Conservation (phyloP, 192 early-diverging fungal species). For the Piromyces sp. region DNA sequence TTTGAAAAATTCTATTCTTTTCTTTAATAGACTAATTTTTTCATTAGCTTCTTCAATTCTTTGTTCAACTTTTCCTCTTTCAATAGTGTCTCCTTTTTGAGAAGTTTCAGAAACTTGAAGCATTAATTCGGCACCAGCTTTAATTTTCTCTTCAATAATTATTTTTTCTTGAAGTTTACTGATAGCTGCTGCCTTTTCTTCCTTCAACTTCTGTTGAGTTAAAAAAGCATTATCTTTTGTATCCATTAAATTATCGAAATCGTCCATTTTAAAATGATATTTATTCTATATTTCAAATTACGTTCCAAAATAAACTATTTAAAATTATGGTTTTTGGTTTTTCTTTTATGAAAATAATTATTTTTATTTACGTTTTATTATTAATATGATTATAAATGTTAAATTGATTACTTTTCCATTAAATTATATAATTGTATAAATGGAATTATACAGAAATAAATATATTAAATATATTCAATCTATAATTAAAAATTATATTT, state of each 20-base stretch:
- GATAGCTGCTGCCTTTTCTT: neutral
- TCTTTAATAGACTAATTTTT: neutral
- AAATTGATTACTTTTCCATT: too few relatives aligned
- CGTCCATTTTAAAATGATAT: neutral
- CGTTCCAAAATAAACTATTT: too few relatives aligned
- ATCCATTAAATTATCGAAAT: neutral
- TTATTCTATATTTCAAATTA: too few relatives aligned
- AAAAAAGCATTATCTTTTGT: neutral
- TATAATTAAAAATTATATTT: too few relatives aligned
- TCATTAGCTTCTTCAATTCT: neutral
- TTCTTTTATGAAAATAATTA: too few relatives aligned
- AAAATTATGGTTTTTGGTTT: too few relatives aligned
- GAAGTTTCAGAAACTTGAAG: neutral
- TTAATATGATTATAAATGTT: too few relatives aligned
- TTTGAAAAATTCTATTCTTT: neutral
- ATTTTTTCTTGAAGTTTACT: neutral
- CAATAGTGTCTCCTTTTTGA: neutral
- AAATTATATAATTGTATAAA: too few relatives aligned
- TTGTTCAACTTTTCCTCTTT: neutral
- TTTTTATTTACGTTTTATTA: too few relatives aligned
- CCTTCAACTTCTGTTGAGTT: neutral
- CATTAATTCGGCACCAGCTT: neutral
- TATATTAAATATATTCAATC: too few relatives aligned
- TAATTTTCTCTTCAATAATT: neutral
- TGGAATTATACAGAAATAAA: too few relatives aligned